Evolutionary conservation across 768 basidiomycete genomes (phyloP).

Genomic region (Tylopilus rubrobrunneus): DNA sequence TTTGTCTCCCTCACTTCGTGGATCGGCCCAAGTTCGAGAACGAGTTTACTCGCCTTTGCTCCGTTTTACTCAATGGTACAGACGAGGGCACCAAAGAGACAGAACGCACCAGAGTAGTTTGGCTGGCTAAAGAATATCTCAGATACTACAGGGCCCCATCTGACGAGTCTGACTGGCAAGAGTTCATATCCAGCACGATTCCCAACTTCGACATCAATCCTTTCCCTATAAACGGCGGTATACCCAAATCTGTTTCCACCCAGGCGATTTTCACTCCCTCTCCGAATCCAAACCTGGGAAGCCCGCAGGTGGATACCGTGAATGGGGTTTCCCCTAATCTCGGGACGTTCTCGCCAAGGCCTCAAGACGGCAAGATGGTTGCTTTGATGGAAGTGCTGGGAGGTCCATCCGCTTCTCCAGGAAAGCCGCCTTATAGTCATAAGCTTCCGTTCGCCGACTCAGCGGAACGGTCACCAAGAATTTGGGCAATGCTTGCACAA

Average conservation of each 20-base stretch:
- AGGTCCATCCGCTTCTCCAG: constrained; percentile 17
- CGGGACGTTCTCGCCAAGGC: constrained; percentile 52
- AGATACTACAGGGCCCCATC: constrained; percentile 51
- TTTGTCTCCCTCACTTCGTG: constrained; percentile 56
- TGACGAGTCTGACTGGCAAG: constrained; percentile 53
- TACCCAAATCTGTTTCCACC: constrained; percentile 47
- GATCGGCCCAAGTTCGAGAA: constrained; percentile 56
- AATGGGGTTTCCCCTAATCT: constrained; percentile 39
- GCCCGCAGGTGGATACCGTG: constrained; percentile 13
- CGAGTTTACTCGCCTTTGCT: constrained; percentile 67
- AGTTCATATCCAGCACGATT: constrained; percentile 50
- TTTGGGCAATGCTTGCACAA: constrained; percentile 53
- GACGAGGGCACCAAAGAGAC: constrained; percentile 35
- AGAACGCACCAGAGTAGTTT: constrained; percentile 46
- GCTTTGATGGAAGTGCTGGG: constrained; percentile 47
- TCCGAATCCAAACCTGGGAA: constrained; percentile 36
- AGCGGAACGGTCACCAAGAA: constrained; percentile 28
- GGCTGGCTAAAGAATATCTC: constrained; percentile 67
- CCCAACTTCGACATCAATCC: constrained; percentile 35
- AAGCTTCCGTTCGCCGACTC: constrained; percentile 18
- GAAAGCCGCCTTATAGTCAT: constrained; percentile 22
- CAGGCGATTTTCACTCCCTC: constrained; percentile 52
- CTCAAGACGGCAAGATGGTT: constrained; percentile 39
- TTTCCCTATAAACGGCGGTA: constrained; percentile 23
- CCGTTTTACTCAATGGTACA: constrained; percentile 59